Evolutionary conservation across 768 basidiomycete species (phyloP).

Genomic region (Cystoderma amianthinum): DNA sequence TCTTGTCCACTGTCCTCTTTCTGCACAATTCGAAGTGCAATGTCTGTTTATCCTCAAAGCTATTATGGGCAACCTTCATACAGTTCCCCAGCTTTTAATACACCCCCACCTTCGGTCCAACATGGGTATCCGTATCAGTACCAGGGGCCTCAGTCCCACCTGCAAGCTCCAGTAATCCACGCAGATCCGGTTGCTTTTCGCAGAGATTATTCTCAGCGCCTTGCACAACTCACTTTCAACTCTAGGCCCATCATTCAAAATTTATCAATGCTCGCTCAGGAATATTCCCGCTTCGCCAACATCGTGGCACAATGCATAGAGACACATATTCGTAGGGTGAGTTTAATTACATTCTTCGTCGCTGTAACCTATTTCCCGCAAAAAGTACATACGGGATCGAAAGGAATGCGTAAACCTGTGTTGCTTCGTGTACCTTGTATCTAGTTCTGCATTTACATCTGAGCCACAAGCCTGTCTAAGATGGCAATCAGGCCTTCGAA

Average conservation of each 20-base stretch:
- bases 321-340: slow-evolving; percentile 83
- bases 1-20: slow-evolving; percentile 2
- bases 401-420: background rate
- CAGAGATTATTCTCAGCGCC: slow-evolving; percentile 67
- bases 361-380: background rate
- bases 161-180: slow-evolving; percentile 27
- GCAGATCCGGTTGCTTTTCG: slow-evolving; percentile 70
- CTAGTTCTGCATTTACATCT: slow-evolving; percentile 15
- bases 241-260: slow-evolving; percentile 92
- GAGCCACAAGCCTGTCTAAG: slow-evolving; percentile 29
- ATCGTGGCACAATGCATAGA: slow-evolving; percentile 80
- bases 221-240: slow-evolving; percentile 85
- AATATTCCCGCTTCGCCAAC: slow-evolving; percentile 70
- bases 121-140: slow-evolving; percentile 30
- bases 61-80: slow-evolving; percentile 56
- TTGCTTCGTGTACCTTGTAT: slow-evolving; percentile 21
- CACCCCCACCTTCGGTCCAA: slow-evolving; percentile 29
- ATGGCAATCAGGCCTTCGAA: slow-evolving; percentile 16
- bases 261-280: slow-evolving; percentile 88
- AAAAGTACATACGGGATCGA: background rate
- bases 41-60: slow-evolving; percentile 62
- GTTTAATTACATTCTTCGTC: slow-evolving; percentile 25
- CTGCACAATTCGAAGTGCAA: slow-evolving; percentile 23
- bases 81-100: slow-evolving; percentile 21
- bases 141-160: slow-evolving; percentile 37